Conservation (phyloP, 352 stramenopile species). For the Halophytophthora polymorphica region DNA sequence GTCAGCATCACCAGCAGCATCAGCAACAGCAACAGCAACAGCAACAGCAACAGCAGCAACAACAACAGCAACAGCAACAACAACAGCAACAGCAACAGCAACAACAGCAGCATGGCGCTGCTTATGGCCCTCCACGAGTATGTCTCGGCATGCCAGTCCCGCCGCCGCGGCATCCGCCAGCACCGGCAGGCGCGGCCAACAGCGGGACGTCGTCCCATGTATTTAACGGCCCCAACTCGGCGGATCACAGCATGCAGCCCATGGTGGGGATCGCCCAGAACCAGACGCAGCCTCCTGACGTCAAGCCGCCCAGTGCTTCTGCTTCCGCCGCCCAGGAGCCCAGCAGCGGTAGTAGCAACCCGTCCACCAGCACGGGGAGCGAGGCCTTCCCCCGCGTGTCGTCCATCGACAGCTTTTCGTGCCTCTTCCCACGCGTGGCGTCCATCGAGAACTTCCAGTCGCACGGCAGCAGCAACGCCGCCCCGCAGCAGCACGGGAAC, state of each 20-base stretch:
- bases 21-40: constrained; percentile 11
- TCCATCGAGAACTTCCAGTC: constrained; percentile 81
- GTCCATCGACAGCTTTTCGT: constrained; percentile 85
- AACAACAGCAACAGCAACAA: too few species aligned
- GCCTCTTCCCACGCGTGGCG: constrained; percentile 75
- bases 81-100: constrained; percentile 9
- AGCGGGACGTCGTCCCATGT: constrained; percentile 26
- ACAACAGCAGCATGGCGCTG: constrained; percentile 9
- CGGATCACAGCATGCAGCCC: constrained; percentile 33
- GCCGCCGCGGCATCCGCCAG: constrained; percentile 29
- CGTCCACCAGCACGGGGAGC: constrained; percentile 18
- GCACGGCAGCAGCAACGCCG: constrained; percentile 6
- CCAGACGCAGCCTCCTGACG: constrained; percentile 22
- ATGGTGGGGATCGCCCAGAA: constrained; percentile 34
- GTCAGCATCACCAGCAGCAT: constrained; percentile 16
- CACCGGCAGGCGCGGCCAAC: constrained; percentile 13
- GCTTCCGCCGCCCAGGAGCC: constrained; percentile 15
- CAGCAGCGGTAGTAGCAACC: constrained; percentile 3
- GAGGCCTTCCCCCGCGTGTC: constrained; percentile 68
- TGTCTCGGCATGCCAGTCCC: constrained; percentile 21
- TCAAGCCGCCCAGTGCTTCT: constrained; percentile 13
- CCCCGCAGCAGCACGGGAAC: constrained; percentile 5
- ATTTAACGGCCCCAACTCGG: constrained; percentile 38
- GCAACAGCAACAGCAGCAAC: too few species aligned
- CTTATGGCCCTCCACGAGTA: constrained; percentile 12